phyloP scores from a whole-genome alignment of 805 yeast genomes.

The Zygoascus ofunaensis region DNA sequence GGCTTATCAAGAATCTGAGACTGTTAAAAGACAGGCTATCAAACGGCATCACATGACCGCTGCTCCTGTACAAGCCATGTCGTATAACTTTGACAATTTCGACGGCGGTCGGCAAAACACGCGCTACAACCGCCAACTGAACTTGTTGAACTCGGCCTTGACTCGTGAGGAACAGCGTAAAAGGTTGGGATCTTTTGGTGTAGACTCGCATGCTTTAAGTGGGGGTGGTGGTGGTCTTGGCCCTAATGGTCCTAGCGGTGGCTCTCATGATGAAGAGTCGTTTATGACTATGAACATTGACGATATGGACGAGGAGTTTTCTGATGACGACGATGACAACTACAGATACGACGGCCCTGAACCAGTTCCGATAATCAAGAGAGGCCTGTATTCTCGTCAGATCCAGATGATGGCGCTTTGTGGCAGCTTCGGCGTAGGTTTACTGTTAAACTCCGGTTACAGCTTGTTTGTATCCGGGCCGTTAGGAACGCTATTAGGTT shows the following conservation, averaged over 20 bases:
- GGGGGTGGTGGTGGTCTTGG: background rate
- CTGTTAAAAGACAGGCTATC: background rate
- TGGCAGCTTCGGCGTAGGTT: slow-evolving; percentile 72
- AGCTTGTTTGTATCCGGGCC: slow-evolving; percentile 71
- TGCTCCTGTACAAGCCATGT: slow-evolving; percentile 7
- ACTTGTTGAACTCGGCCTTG: slow-evolving; percentile 15
- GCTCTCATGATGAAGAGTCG: slow-evolving; percentile 9
- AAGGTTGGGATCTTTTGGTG: background rate
- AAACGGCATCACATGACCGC: background rate
- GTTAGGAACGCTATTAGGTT: slow-evolving; percentile 63
- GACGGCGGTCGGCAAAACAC: slow-evolving; percentile 19
- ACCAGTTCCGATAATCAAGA: slow-evolving; percentile 14
- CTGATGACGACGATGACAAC: slow-evolving; percentile 14
- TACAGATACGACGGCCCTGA: slow-evolving; percentile 9
- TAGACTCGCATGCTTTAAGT: background rate
- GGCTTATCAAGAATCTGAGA: background rate
- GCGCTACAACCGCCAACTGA: slow-evolving; percentile 17
- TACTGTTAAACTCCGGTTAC: slow-evolving; percentile 60
- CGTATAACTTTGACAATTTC: slow-evolving; percentile 18
- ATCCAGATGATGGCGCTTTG: slow-evolving; percentile 72
- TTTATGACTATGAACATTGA: slow-evolving; percentile 23
- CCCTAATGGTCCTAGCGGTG: background rate
- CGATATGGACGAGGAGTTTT: slow-evolving; percentile 16
- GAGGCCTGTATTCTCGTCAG: slow-evolving; percentile 57
- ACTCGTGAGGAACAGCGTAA: slow-evolving; percentile 13